Conservation (phyloP, 2,329 filamentous ascomycete species). For the Aspergillus sp. region DNA sequence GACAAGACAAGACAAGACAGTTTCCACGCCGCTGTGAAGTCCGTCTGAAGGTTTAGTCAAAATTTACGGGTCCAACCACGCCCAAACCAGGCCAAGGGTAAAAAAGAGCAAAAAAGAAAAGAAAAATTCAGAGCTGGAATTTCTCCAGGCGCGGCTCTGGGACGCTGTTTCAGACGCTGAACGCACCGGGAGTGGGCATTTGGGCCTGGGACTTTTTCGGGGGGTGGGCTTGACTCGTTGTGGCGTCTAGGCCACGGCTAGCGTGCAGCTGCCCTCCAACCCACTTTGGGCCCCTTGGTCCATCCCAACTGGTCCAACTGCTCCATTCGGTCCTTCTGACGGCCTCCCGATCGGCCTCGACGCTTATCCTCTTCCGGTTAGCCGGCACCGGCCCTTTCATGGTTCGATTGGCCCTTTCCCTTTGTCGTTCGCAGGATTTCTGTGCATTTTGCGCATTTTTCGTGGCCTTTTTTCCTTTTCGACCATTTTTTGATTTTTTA, state of each 20-base stretch:
- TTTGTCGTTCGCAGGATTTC: not conserved
- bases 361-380: conserved; percentile 16
- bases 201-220: conserved; percentile 17
- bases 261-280: conserved; percentile 22
- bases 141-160: conserved; percentile 23
- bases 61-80: not conserved
- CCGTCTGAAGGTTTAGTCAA: not conserved
- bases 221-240: conserved; percentile 21
- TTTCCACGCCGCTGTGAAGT: not conserved
- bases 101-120: not conserved
- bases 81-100: conserved; percentile 8
- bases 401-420: not conserved
- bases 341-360: conserved; percentile 23
- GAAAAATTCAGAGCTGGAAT: conserved; percentile 8
- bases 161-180: conserved; percentile 18
- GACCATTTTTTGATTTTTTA: too few species aligned
- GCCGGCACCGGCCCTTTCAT: conserved; percentile 1
- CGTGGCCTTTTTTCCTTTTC: not conserved
- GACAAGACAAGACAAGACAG: not conserved
- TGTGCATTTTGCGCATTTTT: not conserved
- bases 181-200: conserved; percentile 2
- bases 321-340: conserved; percentile 1
- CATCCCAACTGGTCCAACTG: conserved; percentile 6
- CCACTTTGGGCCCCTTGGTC: conserved; percentile 15
- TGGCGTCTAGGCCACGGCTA: conserved; percentile 28